A percentile compares a stretch with the other conserved stretches of the same genome.
Conservation (phyloP, 805 yeast genomes). For the Isabelozyma heimii region DNA sequence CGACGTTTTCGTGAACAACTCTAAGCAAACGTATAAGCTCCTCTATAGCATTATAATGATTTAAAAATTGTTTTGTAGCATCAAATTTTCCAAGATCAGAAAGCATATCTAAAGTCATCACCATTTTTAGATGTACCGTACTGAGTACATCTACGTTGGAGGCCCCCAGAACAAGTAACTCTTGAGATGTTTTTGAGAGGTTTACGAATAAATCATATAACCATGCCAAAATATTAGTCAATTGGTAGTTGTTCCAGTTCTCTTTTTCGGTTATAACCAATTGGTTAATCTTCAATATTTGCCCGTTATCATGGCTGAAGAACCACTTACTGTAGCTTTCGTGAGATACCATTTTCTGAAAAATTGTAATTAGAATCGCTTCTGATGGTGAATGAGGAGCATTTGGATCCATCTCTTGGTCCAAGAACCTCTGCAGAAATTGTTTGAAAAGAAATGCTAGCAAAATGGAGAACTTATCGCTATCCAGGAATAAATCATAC, state of each 20-base stretch:
- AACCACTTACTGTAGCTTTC: conserved; percentile 30
- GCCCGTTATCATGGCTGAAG: not conserved
- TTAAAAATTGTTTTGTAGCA: conserved; percentile 38
- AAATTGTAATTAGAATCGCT: conserved; percentile 15
- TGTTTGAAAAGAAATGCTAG: conserved; percentile 4
- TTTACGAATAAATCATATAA: conserved; percentile 24
- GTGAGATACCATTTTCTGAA: conserved; percentile 20
- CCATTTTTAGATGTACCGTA: conserved; percentile 11
- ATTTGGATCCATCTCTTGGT: not conserved
- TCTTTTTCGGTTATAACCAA: conserved; percentile 36
- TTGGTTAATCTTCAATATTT: conserved; percentile 26
- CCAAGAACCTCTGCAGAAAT: not conserved
- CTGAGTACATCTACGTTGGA: not conserved
- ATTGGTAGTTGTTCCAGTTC: conserved; percentile 38
- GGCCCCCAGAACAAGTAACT: conserved; percentile 9
- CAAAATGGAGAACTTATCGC: conserved; percentile 1
- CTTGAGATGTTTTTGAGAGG: conserved; percentile 11
- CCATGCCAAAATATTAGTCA: conserved; percentile 43
- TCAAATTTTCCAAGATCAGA: conserved; percentile 41
- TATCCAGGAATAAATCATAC: conserved; percentile 10
- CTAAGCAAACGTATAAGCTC: conserved; percentile 35
- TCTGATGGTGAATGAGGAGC: not conserved
- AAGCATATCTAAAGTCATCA: conserved; percentile 38
- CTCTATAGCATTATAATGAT: conserved; percentile 36
- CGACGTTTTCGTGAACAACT: conserved; percentile 39